Percentiles rank a stretch among this genome's conserved stretches.
Conservation (phyloP, 768 basidiomycete species). For the Lentinula detonsa region DNA sequence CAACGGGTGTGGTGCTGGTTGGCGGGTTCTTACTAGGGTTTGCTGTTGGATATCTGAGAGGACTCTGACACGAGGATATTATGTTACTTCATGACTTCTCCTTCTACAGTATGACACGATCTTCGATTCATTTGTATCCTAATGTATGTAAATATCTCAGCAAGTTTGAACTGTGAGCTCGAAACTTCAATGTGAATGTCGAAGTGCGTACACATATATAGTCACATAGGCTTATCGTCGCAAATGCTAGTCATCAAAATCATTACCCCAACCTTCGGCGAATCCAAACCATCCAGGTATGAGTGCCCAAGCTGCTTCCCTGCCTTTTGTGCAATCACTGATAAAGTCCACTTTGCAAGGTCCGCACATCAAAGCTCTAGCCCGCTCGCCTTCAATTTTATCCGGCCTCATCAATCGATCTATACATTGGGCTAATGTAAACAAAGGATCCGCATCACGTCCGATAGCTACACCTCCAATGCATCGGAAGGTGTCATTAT, state of each 20-base stretch:
- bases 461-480: conserved; percentile 68
- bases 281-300: conserved; percentile 1
- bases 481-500: conserved; percentile 64
- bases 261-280: background rate
- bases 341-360: conserved; percentile 45
- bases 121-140: background rate
- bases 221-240: too few species aligned
- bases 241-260: background rate
- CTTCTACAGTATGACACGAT: too few species aligned
- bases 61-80: background rate
- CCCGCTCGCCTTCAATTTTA: conserved; percentile 55
- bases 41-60: background rate
- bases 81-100: background rate
- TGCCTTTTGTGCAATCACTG: conserved; percentile 5
- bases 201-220: too few species aligned
- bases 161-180: too few species aligned
- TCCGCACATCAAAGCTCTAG: conserved; percentile 47
- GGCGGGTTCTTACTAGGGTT: background rate
- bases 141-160: background rate
- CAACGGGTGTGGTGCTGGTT: background rate
- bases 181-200: too few species aligned
- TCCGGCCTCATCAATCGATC: conserved; percentile 72
- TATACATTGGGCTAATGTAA: conserved; percentile 58
- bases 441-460: conserved; percentile 70
- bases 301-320: background rate